Evolutionary conservation across 345 rosid species (phyloP).

Genomic region (Excoecaria cochinchinensis): DNA sequence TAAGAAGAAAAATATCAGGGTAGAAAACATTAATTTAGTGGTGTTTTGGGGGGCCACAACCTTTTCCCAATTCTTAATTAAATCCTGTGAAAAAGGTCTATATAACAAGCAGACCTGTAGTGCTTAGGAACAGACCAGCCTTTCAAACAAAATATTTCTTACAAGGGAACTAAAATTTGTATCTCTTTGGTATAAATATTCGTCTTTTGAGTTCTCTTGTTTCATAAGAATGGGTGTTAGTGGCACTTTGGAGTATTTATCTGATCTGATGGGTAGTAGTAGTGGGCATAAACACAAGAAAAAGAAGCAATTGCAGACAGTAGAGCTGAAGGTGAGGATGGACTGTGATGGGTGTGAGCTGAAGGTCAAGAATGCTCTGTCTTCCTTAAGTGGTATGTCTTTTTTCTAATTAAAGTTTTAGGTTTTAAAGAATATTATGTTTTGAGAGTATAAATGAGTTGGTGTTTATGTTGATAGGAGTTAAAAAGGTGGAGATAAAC

Average conservation of each 20-base stretch:
- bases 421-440: not conserved
- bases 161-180: conserved; percentile 39
- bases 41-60: no score
- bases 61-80: no score
- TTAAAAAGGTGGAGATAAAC: conserved; percentile 75
- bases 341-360: conserved; percentile 99
- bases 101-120: not conserved
- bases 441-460: not conserved
- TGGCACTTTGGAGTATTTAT: conserved; percentile 76
- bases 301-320: conserved; percentile 72
- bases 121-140: conserved; percentile 14
- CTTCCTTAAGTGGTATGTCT: conserved; percentile 69
- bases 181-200: conserved; percentile 12
- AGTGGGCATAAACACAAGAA: conserved; percentile 53
- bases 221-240: conserved; percentile 65
- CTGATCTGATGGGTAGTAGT: conserved; percentile 69
- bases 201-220: not conserved
- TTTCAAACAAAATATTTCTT: conserved; percentile 20
- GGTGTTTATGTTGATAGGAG: conserved; percentile 46
- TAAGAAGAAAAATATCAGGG: no score
- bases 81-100: no score
- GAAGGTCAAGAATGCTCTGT: conserved; percentile 80
- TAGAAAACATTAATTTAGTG: no score
- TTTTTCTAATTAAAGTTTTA: not conserved
- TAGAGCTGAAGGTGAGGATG: conserved; percentile 93